These are phyloP conservation scores for Pestalotiopsis sp. DNA, from an alignment of 2,329 filamentous ascomycete species.

Conservation along the genomic window DNA sequence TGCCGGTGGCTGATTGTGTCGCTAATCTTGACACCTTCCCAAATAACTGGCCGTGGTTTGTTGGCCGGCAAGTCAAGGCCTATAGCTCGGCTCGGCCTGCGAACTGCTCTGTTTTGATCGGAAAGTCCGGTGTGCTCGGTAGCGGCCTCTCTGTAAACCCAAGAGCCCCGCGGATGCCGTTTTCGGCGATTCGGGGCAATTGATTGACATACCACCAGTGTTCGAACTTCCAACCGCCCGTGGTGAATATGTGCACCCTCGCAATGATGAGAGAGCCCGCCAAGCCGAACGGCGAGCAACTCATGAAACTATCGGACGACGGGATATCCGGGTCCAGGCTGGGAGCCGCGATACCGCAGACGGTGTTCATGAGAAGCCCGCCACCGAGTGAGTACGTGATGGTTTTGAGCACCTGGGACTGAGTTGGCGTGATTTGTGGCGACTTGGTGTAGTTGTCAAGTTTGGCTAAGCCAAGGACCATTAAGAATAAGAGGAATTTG, in stretches of 20 bases:
- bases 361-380: constrained; percentile 11
- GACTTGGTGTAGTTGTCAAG: neutral
- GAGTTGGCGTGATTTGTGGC: neutral
- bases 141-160: neutral
- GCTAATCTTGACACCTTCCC: neutral
- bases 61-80: neutral
- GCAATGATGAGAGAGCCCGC: constrained; percentile 6
- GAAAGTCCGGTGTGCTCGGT: neutral
- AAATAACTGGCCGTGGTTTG: neutral
- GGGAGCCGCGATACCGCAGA: constrained; percentile 12
- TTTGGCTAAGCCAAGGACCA: neutral
- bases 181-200: neutral
- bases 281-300: constrained; percentile 14
- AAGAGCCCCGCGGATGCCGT: neutral
- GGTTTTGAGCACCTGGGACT: constrained; percentile 12
- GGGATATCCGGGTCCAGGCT: constrained; percentile 12
- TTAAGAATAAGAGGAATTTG: neutral
- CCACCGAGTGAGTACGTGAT: constrained; percentile 7
- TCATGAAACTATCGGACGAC: constrained; percentile 11
- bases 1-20: neutral
- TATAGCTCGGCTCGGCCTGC: neutral
- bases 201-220: constrained; percentile 12
- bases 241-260: constrained; percentile 7
- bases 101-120: neutral
- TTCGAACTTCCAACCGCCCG: constrained; percentile 6